Evolutionary conservation across 2,329 filamentous ascomycete genomes (phyloP), one percentile per base, ranked within the genome.

Genomic region (Diaporthe citriasiana): DNA sequence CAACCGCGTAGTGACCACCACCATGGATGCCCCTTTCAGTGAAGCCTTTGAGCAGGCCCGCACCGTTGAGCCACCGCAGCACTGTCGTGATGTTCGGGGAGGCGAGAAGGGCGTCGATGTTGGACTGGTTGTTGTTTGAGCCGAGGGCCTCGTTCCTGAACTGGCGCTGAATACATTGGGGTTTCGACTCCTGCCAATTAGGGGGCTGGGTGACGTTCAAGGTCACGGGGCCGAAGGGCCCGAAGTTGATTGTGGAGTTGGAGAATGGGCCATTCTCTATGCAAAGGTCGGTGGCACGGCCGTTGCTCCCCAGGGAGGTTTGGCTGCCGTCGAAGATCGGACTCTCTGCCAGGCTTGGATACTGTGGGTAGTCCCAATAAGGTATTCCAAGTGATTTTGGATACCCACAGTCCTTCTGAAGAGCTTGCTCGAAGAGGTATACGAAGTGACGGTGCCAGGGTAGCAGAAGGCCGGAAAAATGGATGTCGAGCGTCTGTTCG

Each of bases 401-500:
- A 19, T 75, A 75, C 22, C 70, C 70, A 38, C 73, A 75, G 42
- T 75, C 73, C 12, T 69, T 10, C 22, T 66, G 63, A 8, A 75
- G 65, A 27, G 70, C 70, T 7, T 27, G 38, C 30, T 75, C 73
- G 55, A 70, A 33, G 2, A 60, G 51, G 13, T 63, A 65, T 38
- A 57, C n/a, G 30, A 73, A 70, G n/a, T 73, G 65, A 22, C 73
- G 73, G 40, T 75, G 73, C 73, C 73, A 75, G 9, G 60, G 51
- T 12, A 75, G 70, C 40, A 75, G 66, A 19, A 73, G 71, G 10
- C 59, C 73, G 30, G 56, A 45, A 22, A 35, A 72, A 33, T 65
- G 68, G 25, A 89, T 87, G 0, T 66, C 70, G 13, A 81, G 74
- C 0, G 87, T 87, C 75, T 85, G 82, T 70, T 87, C 85, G 73